phyloP scores from a whole-genome alignment of 345 rosid species.

The Aquilaria yunnanensis region DNA sequence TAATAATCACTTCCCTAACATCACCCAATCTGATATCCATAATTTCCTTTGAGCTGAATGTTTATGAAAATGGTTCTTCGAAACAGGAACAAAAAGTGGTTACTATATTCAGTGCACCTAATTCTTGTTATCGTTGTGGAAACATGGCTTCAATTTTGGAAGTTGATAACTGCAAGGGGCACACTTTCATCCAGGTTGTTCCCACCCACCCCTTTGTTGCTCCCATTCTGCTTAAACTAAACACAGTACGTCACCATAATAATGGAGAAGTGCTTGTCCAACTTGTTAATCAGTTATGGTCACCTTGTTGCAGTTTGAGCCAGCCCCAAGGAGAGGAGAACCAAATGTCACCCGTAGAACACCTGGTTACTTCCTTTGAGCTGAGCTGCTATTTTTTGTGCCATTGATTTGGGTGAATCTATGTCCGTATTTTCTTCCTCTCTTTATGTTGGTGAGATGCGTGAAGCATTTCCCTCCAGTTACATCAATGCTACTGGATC shows the following conservation, averaged over 20 bases:
- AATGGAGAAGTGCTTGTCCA: too few species aligned
- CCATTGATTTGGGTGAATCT: conserved; percentile 1
- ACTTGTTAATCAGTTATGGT: background rate
- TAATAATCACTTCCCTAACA: conserved; percentile 20
- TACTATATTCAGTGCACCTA: conserved; percentile 95
- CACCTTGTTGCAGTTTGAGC: conserved; percentile 68
- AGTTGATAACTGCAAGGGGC: conserved; percentile 89
- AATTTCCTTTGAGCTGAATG: background rate
- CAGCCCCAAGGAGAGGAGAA: conserved; percentile 99
- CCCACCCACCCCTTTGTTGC: conserved; percentile 1
- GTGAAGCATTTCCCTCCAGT: too few species aligned
- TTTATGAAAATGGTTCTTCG: conserved; percentile 2
- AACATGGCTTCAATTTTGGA: conserved; percentile 99
- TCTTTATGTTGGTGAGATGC: background rate
- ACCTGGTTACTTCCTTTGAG: conserved; percentile 87
- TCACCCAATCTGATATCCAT: background rate
- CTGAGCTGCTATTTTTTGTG: conserved; percentile 1
- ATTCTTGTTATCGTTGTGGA: conserved; percentile 98
- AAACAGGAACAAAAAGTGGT: conserved; percentile 98
- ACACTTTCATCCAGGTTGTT: conserved; percentile 89
- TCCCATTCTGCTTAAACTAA: background rate
- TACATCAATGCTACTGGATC: background rate
- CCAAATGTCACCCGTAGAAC: conserved; percentile 97
- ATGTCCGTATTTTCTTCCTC: conserved; percentile 6
- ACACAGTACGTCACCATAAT: too few species aligned